Conservation (phyloP, 2,329 filamentous ascomycete species). For the Sclerotinia borealis region DNA sequence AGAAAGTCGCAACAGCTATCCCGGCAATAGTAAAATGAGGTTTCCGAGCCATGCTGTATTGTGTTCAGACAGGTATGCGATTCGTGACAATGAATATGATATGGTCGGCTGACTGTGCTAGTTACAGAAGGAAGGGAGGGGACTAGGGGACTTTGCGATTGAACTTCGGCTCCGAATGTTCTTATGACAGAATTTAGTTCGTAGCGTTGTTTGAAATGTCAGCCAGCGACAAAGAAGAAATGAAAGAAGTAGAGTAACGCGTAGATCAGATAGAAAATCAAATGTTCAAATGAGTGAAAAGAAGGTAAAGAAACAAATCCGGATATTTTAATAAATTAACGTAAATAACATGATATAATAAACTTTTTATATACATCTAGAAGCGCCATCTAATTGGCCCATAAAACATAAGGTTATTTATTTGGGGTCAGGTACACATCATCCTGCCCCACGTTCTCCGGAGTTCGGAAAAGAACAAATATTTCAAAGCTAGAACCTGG, state of each 20-base stretch:
- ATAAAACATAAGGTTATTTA: not conserved
- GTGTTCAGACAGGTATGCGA: not conserved
- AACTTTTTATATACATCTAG: not conserved
- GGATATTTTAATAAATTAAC: not conserved
- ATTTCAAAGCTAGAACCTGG: not conserved
- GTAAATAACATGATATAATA: too few species aligned
- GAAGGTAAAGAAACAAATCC: not conserved
- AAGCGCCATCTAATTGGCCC: not conserved
- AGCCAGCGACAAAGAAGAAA: not conserved
- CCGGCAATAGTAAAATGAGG: slow-evolving; percentile 49
- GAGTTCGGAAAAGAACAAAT: slow-evolving; percentile 7
- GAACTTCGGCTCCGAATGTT: slow-evolving; percentile 6
- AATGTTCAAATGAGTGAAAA: not conserved
- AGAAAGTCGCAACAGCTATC: slow-evolving; percentile 48
- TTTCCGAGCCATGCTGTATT: slow-evolving; percentile 29
- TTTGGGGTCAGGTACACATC: not conserved
- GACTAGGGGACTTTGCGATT: not conserved
- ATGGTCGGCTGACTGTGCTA: not conserved
- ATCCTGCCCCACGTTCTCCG: slow-evolving; percentile 10
- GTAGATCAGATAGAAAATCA: too few species aligned
- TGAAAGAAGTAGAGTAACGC: not conserved
- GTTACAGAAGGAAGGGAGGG: not conserved
- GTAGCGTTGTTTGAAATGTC: not conserved
- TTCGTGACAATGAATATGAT: not conserved
- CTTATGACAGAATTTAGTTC: too few species aligned